Conservation (phyloP, 2,329 filamentous ascomycete genomes). For the Rhynchosporium secalis region DNA sequence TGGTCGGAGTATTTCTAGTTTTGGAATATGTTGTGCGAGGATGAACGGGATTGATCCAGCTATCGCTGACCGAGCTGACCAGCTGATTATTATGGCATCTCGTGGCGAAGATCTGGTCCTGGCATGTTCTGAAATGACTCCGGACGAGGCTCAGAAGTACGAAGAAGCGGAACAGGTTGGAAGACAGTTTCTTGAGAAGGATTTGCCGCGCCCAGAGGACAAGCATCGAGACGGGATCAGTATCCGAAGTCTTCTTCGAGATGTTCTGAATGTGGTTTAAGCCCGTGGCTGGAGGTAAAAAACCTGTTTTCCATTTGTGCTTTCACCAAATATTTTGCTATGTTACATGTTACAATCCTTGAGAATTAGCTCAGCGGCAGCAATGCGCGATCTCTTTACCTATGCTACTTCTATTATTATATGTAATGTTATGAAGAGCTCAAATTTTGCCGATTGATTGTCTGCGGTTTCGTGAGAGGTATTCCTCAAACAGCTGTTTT, state of each 20-base stretch:
- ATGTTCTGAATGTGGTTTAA: conserved; percentile 30
- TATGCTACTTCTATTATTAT: not conserved
- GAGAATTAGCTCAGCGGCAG: conserved; percentile 8
- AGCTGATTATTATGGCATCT: conserved; percentile 66
- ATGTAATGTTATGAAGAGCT: not conserved
- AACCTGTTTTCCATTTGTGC: conserved; percentile 27
- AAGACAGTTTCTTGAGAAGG: conserved; percentile 54
- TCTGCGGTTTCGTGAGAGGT: conserved; percentile 8
- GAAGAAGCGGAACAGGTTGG: conserved; percentile 63
- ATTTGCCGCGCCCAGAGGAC: conserved; percentile 32
- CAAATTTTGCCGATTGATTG: not conserved
- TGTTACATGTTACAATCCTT: not conserved
- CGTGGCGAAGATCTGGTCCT: conserved; percentile 75
- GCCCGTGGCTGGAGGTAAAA: conserved; percentile 7
- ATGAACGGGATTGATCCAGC: conserved; percentile 77
- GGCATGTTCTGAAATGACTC: conserved; percentile 67
- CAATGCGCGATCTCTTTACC: not conserved
- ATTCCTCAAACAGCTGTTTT: conserved; percentile 16
- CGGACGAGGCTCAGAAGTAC: conserved; percentile 64
- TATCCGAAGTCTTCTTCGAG: conserved; percentile 35
- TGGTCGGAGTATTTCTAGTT: conserved; percentile 76
- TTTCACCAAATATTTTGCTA: conserved; percentile 8
- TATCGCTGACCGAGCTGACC: conserved; percentile 74
- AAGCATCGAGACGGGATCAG: conserved; percentile 26
- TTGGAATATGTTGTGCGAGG: conserved; percentile 81